Evolutionary conservation across 2,329 filamentous ascomycete genomes (phyloP).

Genomic region (Fusarium hostae): DNA sequence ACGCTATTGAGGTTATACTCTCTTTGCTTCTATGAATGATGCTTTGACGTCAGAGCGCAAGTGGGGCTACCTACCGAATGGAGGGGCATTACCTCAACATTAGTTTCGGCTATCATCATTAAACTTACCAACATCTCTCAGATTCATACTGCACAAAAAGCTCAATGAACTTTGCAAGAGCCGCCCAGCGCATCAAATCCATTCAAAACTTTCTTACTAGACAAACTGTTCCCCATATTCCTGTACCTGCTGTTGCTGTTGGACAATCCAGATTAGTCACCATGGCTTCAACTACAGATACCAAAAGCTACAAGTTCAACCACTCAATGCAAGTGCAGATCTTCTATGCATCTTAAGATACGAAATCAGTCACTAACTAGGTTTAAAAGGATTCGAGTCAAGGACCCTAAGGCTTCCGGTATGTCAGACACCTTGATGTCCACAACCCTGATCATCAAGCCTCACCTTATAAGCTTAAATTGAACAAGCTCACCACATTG

Average conservation of each 20-base stretch:
- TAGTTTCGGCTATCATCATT: conserved; percentile 3
- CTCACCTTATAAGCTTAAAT: not conserved
- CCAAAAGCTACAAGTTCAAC: conserved; percentile 83
- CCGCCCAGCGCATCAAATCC: conserved; percentile 41
- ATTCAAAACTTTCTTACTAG: conserved; percentile 34
- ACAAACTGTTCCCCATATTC: conserved; percentile 10
- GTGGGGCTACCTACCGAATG: conserved; percentile 19
- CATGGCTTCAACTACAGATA: conserved; percentile 81
- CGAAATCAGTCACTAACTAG: conserved; percentile 25
- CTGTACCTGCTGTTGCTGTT: not conserved
- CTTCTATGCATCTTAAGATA: not conserved
- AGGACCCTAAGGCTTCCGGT: conserved; percentile 87
- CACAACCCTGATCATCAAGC: not conserved
- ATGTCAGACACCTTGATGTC: conserved; percentile 47
- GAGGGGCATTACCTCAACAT: conserved; percentile 23
- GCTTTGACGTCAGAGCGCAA: conserved; percentile 31
- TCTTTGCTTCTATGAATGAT: not conserved
- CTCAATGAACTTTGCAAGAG: conserved; percentile 43
- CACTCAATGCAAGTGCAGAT: conserved; percentile 78
- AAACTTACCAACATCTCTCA: conserved; percentile 3
- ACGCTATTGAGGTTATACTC: not conserved
- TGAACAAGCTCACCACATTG: not conserved
- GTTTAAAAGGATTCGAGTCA: conserved; percentile 84
- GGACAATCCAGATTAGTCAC: conserved; percentile 63
- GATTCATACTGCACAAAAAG: conserved; percentile 1